Percentiles rank a stretch among this genome's conserved stretches.
phyloP scores from a whole-genome alignment of 169 alveolate genomes.

The Miamiensis avidus region DNA sequence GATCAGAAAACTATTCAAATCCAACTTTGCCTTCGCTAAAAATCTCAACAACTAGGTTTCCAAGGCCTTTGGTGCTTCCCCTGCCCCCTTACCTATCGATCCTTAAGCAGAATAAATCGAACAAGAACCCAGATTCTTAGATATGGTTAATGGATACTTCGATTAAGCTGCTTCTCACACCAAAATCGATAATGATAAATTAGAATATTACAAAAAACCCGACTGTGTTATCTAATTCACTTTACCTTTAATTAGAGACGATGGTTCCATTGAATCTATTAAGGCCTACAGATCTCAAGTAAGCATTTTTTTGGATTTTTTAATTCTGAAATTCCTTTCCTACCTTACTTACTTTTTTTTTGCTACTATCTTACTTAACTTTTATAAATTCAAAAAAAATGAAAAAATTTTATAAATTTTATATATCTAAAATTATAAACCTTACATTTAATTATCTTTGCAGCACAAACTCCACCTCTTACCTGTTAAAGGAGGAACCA shows the following conservation, averaged over 20 bases:
- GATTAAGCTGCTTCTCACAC: conserved; percentile 61
- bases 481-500: conserved; percentile 79
- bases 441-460: no score
- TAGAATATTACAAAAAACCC: conserved; percentile 37
- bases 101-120: background rate
- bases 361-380: background rate
- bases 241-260: conserved; percentile 69
- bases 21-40: background rate
- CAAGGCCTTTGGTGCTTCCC: background rate
- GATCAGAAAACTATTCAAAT: background rate
- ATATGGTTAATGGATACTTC: conserved; percentile 47
- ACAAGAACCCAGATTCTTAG: conserved; percentile 39
- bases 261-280: conserved; percentile 55
- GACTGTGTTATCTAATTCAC: conserved; percentile 49
- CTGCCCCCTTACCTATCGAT: no score
- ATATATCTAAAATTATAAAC: background rate
- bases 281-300: conserved; percentile 70
- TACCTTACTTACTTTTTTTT: no score
- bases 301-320: no score
- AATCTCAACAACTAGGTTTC: background rate
- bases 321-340: background rate
- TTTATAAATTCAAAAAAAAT: no score
- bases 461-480: conserved; percentile 57
- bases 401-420: no score
- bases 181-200: conserved; percentile 50